These are phyloP conservation scores for Chamaecrista fasciculata DNA, from an alignment of 306 rosid genomes.

Conservation along the genomic window DNA sequence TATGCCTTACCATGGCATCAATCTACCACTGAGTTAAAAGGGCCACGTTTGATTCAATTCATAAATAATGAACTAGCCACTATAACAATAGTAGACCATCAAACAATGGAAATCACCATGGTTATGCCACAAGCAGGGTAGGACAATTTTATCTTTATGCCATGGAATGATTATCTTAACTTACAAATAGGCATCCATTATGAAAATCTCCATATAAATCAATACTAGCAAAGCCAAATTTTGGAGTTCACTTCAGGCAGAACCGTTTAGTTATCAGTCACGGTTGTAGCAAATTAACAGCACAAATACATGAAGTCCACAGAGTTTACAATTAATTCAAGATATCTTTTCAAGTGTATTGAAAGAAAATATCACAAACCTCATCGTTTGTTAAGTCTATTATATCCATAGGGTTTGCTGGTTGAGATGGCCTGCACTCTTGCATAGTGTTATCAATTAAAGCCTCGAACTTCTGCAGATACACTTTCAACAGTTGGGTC, in stretches of 20 bases:
- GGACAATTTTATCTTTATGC: background rate
- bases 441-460: background rate
- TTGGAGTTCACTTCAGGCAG: background rate
- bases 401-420: background rate
- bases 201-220: background rate
- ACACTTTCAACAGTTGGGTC: background rate
- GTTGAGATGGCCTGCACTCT: constrained; percentile 16
- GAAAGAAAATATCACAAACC: constrained; percentile 26
- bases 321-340: background rate
- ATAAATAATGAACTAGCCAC: too few species aligned
- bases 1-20: too few species aligned
- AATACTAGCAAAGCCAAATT: background rate
- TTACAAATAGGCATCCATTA: background rate
- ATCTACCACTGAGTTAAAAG: too few species aligned
- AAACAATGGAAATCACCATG: too few species aligned
- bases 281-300: background rate
- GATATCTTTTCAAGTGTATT: background rate
- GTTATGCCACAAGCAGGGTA: background rate
- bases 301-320: background rate
- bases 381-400: constrained; percentile 12
- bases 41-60: too few species aligned
- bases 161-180: background rate
- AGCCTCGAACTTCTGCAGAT: background rate
- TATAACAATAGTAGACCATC: too few species aligned
- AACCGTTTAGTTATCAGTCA: background rate